Percentiles rank a stretch among this genome's conserved stretches.
These are phyloP conservation scores for Bruguiera gymnorhiza DNA, from an alignment of 345 rosid species.

Conservation along the genomic window DNA sequence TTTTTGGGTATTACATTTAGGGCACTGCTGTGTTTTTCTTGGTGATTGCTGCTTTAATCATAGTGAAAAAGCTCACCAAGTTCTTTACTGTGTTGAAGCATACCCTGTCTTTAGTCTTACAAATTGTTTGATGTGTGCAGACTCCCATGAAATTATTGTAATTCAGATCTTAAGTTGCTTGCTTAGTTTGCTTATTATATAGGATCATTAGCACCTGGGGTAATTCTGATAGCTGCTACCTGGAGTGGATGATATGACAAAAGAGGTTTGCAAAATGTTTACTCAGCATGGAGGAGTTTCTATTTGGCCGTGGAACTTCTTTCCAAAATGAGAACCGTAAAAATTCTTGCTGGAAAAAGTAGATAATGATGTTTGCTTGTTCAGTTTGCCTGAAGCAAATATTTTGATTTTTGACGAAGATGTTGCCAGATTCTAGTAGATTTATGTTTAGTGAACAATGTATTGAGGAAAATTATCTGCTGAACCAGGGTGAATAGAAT, in stretches of 20 bases:
- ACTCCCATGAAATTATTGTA: too few species aligned
- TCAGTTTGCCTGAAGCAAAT: neutral
- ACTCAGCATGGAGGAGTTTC: neutral
- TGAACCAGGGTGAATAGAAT: conserved; percentile 12
- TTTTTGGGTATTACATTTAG: too few species aligned
- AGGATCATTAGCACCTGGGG: neutral
- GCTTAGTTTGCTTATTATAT: too few species aligned
- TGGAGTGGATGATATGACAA: neutral
- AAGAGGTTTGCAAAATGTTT: neutral
- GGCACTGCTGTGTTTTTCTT: too few species aligned
- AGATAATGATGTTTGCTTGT: neutral
- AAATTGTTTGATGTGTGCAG: too few species aligned
- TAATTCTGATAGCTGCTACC: neutral
- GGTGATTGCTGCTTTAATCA: too few species aligned
- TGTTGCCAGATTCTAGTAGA: neutral
- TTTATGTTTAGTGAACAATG: neutral
- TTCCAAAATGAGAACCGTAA: neutral
- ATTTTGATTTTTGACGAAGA: neutral
- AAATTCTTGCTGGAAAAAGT: neutral
- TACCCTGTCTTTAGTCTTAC: too few species aligned
- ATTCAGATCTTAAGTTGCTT: too few species aligned
- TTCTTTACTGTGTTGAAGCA: too few species aligned
- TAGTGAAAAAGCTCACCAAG: too few species aligned
- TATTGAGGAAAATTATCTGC: conserved; percentile 2
- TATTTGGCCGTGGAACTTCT: neutral